phyloP scores from a whole-genome alignment of 1,139 yeast species.

The Blastobotrys raffinosifermentans region DNA sequence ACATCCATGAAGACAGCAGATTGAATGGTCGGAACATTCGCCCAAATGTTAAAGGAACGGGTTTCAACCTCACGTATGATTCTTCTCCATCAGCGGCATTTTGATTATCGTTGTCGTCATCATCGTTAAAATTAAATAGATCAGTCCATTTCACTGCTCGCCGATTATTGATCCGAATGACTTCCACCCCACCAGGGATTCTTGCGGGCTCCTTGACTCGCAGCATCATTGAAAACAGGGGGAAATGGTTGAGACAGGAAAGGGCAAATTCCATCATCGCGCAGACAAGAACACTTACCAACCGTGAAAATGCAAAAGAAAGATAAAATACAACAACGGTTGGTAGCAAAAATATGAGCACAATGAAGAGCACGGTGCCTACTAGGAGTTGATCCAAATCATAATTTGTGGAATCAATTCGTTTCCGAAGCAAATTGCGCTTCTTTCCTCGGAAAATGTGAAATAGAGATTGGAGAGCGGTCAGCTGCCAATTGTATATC shows the following conservation, averaged over 20 bases:
- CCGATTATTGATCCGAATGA: neutral
- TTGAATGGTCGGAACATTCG: slow-evolving; percentile 46
- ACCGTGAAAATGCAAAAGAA: slow-evolving; percentile 58
- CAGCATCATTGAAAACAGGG: slow-evolving; percentile 72
- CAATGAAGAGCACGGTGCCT: slow-evolving; percentile 84
- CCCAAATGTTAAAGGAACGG: slow-evolving; percentile 41
- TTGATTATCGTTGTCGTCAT: slow-evolving; percentile 19
- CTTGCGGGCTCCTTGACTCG: slow-evolving; percentile 77
- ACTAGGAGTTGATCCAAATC: slow-evolving; percentile 80
- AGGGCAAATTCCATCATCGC: slow-evolving; percentile 56
- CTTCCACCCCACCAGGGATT: slow-evolving; percentile 69
- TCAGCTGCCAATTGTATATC: slow-evolving; percentile 69
- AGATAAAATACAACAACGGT: slow-evolving; percentile 82
- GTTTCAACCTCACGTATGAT: slow-evolving; percentile 31
- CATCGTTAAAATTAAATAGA: slow-evolving; percentile 30
- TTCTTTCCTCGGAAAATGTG: slow-evolving; percentile 88
- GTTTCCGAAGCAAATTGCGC: slow-evolving; percentile 70
- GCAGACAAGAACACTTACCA: slow-evolving; percentile 45
- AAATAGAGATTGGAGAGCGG: slow-evolving; percentile 64
- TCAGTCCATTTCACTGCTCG: slow-evolving; percentile 10
- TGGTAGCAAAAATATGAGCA: slow-evolving; percentile 71
- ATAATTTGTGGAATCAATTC: slow-evolving; percentile 80
- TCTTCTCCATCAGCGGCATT: slow-evolving; percentile 13
- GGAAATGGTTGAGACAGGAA: slow-evolving; percentile 73
- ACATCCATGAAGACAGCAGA: slow-evolving; percentile 38